These are phyloP conservation scores for Arabis alpina DNA, from an alignment of 345 rosid genomes.

Conservation along the genomic window DNA sequence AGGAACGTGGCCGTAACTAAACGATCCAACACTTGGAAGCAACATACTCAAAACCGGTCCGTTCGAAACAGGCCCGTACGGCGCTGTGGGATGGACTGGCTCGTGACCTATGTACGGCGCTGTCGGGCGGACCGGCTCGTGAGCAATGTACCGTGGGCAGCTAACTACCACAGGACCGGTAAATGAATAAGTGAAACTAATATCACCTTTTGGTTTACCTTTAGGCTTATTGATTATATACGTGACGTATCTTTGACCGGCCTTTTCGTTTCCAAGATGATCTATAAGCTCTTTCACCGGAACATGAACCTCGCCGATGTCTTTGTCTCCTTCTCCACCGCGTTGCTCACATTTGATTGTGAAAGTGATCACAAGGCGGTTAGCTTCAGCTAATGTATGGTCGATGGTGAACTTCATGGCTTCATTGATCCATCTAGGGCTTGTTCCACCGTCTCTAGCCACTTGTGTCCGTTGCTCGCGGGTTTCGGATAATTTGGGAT, in stretches of 20 bases:
- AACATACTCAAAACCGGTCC: conserved; percentile 37
- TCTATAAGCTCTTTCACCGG: conserved; percentile 41
- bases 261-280: conserved; percentile 42
- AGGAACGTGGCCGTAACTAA: conserved; percentile 28
- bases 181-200: conserved; percentile 38
- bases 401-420: conserved; percentile 25
- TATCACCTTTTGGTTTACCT: conserved; percentile 31
- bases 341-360: conserved; percentile 35
- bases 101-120: conserved; percentile 15
- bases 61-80: conserved; percentile 10
- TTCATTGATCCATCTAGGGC: conserved; percentile 33
- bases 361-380: conserved; percentile 43
- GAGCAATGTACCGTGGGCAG: conserved; percentile 24
- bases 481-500: conserved; percentile 34
- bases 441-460: conserved; percentile 28
- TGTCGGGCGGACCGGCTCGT: conserved; percentile 12
- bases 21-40: conserved; percentile 45
- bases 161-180: conserved; percentile 1
- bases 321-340: conserved; percentile 30
- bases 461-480: conserved; percentile 41
- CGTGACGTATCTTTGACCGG: conserved; percentile 41
- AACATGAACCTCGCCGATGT: conserved; percentile 42
- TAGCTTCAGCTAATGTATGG: conserved; percentile 40
- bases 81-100: background rate
- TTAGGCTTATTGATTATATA: conserved; percentile 34